These are phyloP conservation scores for Groenewaldozyma tartarivorans DNA, from an alignment of 805 yeast species.

Conservation along the genomic window DNA sequence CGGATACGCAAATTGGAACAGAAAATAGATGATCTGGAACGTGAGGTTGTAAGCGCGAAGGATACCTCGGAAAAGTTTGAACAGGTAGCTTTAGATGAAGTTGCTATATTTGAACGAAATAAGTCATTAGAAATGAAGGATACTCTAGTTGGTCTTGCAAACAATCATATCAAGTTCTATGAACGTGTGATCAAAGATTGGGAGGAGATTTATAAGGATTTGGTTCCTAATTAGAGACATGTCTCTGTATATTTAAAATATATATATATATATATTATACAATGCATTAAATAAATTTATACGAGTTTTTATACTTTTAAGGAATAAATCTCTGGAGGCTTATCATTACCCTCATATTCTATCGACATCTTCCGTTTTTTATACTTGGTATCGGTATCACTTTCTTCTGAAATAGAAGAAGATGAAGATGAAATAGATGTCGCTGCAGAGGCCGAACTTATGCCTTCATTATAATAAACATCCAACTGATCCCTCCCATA, in stretches of 20 bases:
- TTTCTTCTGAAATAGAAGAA: conserved; percentile 1
- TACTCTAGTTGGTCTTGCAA: conserved; percentile 63
- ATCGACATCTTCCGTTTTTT: conserved; percentile 14
- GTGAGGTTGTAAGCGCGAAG: conserved; percentile 44
- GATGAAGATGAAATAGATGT: neutral
- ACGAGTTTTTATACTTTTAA: conserved; percentile 5
- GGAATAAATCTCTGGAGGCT: conserved; percentile 8
- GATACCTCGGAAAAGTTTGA: conserved; percentile 44
- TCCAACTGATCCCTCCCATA: conserved; percentile 36
- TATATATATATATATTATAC: too few species aligned
- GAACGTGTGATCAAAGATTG: conserved; percentile 59
- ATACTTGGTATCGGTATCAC: conserved; percentile 1
- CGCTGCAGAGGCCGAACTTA: neutral
- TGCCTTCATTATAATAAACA: conserved; percentile 12
- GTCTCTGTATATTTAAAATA: too few species aligned
- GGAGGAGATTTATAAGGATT: conserved; percentile 28
- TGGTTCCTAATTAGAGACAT: neutral
- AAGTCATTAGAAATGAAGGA: conserved; percentile 69
- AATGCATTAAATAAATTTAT: too few species aligned
- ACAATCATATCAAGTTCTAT: conserved; percentile 67
- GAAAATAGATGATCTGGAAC: conserved; percentile 39
- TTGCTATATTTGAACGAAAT: conserved; percentile 63
- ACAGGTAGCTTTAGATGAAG: conserved; percentile 46
- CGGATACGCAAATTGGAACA: conserved; percentile 41
- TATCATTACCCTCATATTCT: conserved; percentile 5